Conservation (phyloP, 2,329 filamentous ascomycete species). For the Hyphodiscus sp. region DNA sequence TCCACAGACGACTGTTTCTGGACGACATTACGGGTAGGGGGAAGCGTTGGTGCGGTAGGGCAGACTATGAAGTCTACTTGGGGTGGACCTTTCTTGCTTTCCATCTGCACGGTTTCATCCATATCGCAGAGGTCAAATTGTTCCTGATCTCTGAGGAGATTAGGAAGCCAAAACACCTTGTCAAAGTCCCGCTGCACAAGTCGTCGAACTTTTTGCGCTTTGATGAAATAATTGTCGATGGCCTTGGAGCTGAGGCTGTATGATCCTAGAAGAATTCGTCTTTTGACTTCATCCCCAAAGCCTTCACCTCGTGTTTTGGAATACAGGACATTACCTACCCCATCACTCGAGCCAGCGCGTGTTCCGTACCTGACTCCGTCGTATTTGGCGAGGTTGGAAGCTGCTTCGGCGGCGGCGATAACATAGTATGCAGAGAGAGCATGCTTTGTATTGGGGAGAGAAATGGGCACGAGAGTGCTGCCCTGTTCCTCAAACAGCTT, state of each 20-base stretch:
- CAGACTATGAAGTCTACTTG: slow-evolving; percentile 82
- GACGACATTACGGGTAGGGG: slow-evolving; percentile 59
- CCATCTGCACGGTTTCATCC: slow-evolving; percentile 42
- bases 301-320: slow-evolving; percentile 65
- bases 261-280: slow-evolving; percentile 81
- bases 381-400: slow-evolving; percentile 93
- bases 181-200: slow-evolving; percentile 86
- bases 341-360: slow-evolving; percentile 37
- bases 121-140: slow-evolving; percentile 57
- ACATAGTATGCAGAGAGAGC: slow-evolving; percentile 94
- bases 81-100: slow-evolving; percentile 50
- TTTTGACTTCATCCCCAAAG: slow-evolving; percentile 79
- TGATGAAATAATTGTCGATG: slow-evolving; percentile 94
- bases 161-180: slow-evolving; percentile 60
- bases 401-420: slow-evolving; percentile 88
- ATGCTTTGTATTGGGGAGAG: slow-evolving; percentile 74
- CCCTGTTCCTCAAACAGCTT: slow-evolving; percentile 55
- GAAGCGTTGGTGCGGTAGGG: slow-evolving; percentile 74
- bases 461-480: slow-evolving; percentile 67
- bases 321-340: slow-evolving; percentile 62
- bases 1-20: slow-evolving; percentile 53
- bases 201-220: slow-evolving; percentile 81
- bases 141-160: slow-evolving; percentile 55
- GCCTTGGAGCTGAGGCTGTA: slow-evolving; percentile 86
- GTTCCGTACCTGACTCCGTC: slow-evolving; percentile 88